Percentiles rank a stretch among this genome's conserved stretches.
Conservation (phyloP, 78 protist species). For the Emiliania huxleyi region DNA sequence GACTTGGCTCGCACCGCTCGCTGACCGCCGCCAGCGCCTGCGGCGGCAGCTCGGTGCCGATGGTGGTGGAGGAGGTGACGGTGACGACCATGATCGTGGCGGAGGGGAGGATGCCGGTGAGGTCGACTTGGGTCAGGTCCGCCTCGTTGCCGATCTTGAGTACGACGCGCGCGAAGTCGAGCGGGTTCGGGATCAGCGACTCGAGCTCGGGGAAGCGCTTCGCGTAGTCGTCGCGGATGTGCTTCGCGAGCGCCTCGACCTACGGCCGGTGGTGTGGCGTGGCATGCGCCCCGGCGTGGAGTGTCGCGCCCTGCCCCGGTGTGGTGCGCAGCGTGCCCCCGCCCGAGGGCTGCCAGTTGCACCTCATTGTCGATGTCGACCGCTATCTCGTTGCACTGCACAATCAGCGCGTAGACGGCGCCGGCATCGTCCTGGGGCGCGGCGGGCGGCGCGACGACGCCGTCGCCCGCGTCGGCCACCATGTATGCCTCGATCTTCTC, state of each 20-base stretch:
- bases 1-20: neutral
- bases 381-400: neutral
- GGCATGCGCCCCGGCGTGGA: too few relatives aligned
- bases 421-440: neutral
- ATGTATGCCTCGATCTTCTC: neutral
- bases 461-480: too few relatives aligned
- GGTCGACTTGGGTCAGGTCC: conserved; percentile 20
- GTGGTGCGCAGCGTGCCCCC: too few relatives aligned
- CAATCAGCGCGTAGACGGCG: conserved; percentile 11
- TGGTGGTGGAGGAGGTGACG: conserved; percentile 43
- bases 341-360: too few relatives aligned
- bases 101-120: conserved; percentile 26
- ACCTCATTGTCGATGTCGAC: neutral
- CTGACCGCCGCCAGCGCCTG: neutral
- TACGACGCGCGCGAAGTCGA: conserved; percentile 49
- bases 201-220: conserved; percentile 47
- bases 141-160: conserved; percentile 15
- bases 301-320: too few relatives aligned
- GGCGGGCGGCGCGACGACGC: neutral
- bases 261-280: too few relatives aligned
- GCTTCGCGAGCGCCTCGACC: neutral
- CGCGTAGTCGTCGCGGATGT: neutral
- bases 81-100: conserved; percentile 52
- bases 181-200: conserved; percentile 31
- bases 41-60: conserved; percentile 5